phyloP scores from a whole-genome alignment of 2,329 filamentous ascomycete species.

The Dryadomyces quercivorus region DNA sequence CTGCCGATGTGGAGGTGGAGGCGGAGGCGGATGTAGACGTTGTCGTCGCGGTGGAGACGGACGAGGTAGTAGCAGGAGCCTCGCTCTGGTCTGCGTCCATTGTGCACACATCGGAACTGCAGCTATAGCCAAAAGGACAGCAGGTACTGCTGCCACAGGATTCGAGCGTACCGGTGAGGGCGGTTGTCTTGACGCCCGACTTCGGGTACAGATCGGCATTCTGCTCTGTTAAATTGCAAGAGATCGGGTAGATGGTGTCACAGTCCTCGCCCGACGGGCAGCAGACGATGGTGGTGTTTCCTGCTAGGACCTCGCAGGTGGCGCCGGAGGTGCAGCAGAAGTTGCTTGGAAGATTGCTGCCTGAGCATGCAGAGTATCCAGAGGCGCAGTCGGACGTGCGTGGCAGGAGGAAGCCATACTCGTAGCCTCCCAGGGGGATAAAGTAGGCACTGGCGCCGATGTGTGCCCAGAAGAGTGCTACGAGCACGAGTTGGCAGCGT shows the following conservation, averaged over 20 bases:
- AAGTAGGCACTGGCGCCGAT: slow-evolving; percentile 20
- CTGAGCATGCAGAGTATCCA: slow-evolving; percentile 39
- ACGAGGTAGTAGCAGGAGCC: slow-evolving; percentile 12
- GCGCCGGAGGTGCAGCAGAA: slow-evolving; percentile 52
- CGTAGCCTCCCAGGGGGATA: slow-evolving; percentile 15
- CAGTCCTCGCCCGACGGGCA: slow-evolving; percentile 51
- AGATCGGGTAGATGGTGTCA: slow-evolving; percentile 47
- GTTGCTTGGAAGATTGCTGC: slow-evolving; percentile 38
- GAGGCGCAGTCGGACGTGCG: slow-evolving; percentile 12
- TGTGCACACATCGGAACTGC: slow-evolving; percentile 38
- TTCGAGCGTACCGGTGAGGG: slow-evolving; percentile 41
- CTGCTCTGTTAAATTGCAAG: slow-evolving; percentile 53
- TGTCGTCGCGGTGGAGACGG: slow-evolving; percentile 12
- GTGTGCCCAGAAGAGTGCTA: slow-evolving; percentile 17
- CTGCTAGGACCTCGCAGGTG: slow-evolving; percentile 49
- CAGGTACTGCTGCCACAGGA: slow-evolving; percentile 46
- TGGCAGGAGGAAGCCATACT: neutral
- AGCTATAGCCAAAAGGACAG: slow-evolving; percentile 63
- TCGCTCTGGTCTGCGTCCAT: slow-evolving; percentile 37
- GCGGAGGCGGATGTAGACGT: slow-evolving; percentile 14
- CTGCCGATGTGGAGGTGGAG: slow-evolving; percentile 11
- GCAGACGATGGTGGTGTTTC: slow-evolving; percentile 56
- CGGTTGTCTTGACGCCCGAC: slow-evolving; percentile 54
- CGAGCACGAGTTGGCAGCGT: slow-evolving; percentile 18
- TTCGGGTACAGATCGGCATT: slow-evolving; percentile 43